phyloP scores from a whole-genome alignment of 257 asterid genomes.

The Ligustrum vulgare region DNA sequence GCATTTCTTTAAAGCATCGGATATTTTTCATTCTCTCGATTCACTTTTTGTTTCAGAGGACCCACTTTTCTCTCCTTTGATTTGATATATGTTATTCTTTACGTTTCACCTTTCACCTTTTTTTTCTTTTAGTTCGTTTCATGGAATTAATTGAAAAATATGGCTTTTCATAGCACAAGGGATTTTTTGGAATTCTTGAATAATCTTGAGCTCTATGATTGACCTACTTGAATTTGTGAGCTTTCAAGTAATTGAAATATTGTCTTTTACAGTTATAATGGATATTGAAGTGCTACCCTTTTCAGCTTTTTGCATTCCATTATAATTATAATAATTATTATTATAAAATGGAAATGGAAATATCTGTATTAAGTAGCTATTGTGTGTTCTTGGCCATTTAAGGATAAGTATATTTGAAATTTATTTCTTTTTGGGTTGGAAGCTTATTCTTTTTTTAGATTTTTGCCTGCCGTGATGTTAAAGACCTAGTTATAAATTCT shows the following conservation, averaged over 20 bases:
- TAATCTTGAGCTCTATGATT: conserved; percentile 23
- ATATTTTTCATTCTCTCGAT: too few species aligned
- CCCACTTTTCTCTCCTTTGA: neutral
- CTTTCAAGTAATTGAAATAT: conserved; percentile 17
- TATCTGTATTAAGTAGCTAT: too few species aligned
- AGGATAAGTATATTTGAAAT: too few species aligned
- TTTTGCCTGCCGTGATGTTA: neutral
- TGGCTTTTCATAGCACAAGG: neutral
- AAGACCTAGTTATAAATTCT: neutral
- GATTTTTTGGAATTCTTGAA: conserved; percentile 3
- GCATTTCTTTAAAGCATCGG: too few species aligned
- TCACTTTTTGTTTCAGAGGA: too few species aligned
- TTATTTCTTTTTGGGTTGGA: too few species aligned
- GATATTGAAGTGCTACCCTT: conserved; percentile 8
- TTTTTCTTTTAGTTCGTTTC: conserved; percentile 10
- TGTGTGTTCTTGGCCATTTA: too few species aligned
- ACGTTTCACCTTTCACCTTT: conserved; percentile 21
- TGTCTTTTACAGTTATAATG: conserved; percentile 3
- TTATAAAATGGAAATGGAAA: neutral
- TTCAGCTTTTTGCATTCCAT: conserved; percentile 31
- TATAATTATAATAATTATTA: neutral
- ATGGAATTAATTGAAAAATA: conserved; percentile 28
- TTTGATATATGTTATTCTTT: conserved; percentile 25
- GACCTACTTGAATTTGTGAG: conserved; percentile 15
- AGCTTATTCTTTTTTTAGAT: too few species aligned